Evolutionary conservation across 1,284 basidiomycete species (phyloP).

Genomic region (Leccinum subfulvum): DNA sequence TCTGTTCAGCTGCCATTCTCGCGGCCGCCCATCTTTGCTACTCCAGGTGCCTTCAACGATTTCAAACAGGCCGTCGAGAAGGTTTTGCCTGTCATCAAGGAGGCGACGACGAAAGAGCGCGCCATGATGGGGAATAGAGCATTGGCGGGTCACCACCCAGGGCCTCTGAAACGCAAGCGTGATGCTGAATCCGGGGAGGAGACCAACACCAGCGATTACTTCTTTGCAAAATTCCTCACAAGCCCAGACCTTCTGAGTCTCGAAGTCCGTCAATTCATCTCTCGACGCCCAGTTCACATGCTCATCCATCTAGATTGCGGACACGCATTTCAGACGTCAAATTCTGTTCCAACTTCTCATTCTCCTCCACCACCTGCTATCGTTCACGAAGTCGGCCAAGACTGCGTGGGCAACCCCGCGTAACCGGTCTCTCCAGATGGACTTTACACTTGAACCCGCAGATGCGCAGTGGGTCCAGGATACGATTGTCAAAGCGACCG

Average conservation of each 20-base stretch:
- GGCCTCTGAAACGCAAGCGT: conserved; percentile 61
- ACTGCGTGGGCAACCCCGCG: conserved; percentile 56
- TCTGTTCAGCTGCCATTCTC: conserved; percentile 78
- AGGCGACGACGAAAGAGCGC: conserved; percentile 80
- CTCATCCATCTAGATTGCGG: conserved; percentile 61
- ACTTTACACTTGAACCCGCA: conserved; percentile 66
- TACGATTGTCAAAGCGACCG: conserved; percentile 57
- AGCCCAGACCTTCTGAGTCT: conserved; percentile 83
- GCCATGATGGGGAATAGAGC: conserved; percentile 74
- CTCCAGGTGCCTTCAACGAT: conserved; percentile 50
- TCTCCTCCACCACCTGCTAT: conserved; percentile 76
- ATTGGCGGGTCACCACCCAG: conserved; percentile 35
- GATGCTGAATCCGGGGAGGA: conserved; percentile 52
- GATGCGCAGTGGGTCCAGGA: conserved; percentile 77
- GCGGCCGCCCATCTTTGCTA: conserved; percentile 62
- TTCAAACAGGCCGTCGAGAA: conserved; percentile 71
- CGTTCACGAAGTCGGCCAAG: conserved; percentile 72
- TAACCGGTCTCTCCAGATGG: conserved; percentile 76
- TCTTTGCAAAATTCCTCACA: conserved; percentile 90
- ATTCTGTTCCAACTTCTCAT: conserved; percentile 86
- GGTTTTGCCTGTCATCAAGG: conserved; percentile 75
- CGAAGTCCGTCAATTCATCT: conserved; percentile 53
- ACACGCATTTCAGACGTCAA: conserved; percentile 88
- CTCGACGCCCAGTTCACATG: conserved; percentile 6
- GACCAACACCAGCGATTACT: conserved; percentile 63